Evolutionary conservation across 768 basidiomycete genomes (phyloP).

Genomic region (Russula virescens): DNA sequence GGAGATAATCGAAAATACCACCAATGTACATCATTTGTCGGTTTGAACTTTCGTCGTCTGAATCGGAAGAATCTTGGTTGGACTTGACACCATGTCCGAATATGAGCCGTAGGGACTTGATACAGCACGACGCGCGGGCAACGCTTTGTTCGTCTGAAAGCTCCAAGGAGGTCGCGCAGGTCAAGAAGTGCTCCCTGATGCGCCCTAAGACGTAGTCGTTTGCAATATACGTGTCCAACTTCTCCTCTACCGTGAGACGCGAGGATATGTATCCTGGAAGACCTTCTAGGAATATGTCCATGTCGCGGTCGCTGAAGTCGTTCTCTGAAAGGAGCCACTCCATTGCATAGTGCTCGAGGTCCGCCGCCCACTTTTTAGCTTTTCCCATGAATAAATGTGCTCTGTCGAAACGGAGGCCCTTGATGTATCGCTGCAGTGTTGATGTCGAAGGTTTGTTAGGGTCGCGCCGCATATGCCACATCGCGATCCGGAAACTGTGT

Average conservation of each 20-base stretch:
- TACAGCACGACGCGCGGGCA: not conserved
- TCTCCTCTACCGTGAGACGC: not conserved
- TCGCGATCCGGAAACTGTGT: too few relatives aligned
- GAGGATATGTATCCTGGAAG: conserved; percentile 15
- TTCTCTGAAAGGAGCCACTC: conserved; percentile 7
- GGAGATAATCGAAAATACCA: not conserved
- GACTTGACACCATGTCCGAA: not conserved
- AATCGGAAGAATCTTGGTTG: not conserved
- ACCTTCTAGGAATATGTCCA: conserved; percentile 12
- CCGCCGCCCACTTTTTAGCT: not conserved
- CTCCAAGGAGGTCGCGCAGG: conserved; percentile 8
- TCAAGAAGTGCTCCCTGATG: conserved; percentile 10
- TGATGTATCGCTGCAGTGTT: not conserved
- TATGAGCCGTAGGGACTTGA: conserved; percentile 9
- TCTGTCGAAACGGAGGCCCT: not conserved
- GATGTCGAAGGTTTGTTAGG: too few relatives aligned
- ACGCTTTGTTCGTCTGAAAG: conserved; percentile 3
- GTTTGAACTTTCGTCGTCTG: not conserved
- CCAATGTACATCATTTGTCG: not conserved
- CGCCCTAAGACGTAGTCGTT: not conserved
- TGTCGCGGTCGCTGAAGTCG: conserved; percentile 9
- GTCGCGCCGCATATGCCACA: too few relatives aligned
- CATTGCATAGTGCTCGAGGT: conserved; percentile 10
- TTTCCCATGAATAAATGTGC: not conserved
- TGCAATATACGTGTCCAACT: not conserved